phyloP scores from a whole-genome alignment of 805 yeast species.

The Metschnikowia borealis region DNA sequence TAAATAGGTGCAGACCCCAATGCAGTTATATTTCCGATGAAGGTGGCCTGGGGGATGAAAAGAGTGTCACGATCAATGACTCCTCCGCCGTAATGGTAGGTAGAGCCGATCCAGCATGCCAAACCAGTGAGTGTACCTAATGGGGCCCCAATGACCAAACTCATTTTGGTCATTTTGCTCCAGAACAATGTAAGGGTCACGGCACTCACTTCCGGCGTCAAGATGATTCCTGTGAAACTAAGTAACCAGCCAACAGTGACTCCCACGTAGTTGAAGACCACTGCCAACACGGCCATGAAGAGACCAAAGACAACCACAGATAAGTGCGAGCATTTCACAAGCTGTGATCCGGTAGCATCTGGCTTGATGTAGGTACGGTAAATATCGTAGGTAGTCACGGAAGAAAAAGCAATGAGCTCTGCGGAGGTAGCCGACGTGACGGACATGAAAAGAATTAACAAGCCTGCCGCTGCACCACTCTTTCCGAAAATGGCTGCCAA shows the following conservation, averaged over 20 bases:
- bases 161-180: conserved; percentile 22
- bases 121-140: conserved; percentile 20
- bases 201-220: conserved; percentile 35
- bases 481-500: conserved; percentile 34
- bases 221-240: conserved; percentile 36
- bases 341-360: conserved; percentile 33
- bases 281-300: conserved; percentile 30
- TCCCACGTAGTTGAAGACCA: conserved; percentile 39
- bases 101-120: conserved; percentile 20
- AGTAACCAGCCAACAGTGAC: conserved; percentile 41
- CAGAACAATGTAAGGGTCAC: conserved; percentile 35
- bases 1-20: conserved; percentile 17
- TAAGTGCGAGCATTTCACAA: conserved; percentile 32
- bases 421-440: conserved; percentile 43
- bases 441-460: conserved; percentile 40
- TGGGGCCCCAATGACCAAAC: conserved; percentile 21
- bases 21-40: conserved; percentile 7
- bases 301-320: conserved; percentile 42
- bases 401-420: conserved; percentile 40
- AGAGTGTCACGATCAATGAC: conserved; percentile 6
- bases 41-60: conserved; percentile 5
- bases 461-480: conserved; percentile 39
- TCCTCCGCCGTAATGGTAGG: conserved; percentile 4
- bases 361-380: conserved; percentile 39
- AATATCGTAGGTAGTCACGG: conserved; percentile 38